Evolutionary conservation across 805 yeast species (phyloP).

Genomic region (Debaryomyces hansenii): DNA sequence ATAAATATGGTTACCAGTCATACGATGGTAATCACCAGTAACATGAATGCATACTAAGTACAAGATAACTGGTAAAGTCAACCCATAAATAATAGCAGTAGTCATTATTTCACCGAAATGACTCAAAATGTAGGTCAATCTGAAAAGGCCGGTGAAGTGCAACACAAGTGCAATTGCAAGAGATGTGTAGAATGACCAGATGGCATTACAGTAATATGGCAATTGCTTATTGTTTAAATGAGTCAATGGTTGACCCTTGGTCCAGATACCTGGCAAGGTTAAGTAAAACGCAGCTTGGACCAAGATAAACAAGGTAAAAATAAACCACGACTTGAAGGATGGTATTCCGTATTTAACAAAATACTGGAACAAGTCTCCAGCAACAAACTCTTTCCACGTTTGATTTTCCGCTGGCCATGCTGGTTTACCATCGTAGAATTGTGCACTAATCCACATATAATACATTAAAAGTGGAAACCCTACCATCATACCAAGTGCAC

Average conservation of each 20-base stretch:
- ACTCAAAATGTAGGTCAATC: constrained; percentile 72
- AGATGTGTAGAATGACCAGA: constrained; percentile 76
- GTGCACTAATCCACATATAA: constrained; percentile 93
- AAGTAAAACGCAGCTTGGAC: constrained; percentile 75
- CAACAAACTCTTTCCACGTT: constrained; percentile 50
- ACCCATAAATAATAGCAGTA: constrained; percentile 81
- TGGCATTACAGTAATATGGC: constrained; percentile 92
- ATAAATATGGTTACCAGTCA: constrained; percentile 89
- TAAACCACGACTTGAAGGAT: constrained; percentile 57
- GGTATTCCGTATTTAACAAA: constrained; percentile 60
- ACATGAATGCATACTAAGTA: constrained; percentile 67
- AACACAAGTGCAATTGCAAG: constrained; percentile 56
- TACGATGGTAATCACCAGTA: constrained; percentile 77
- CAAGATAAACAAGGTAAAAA: constrained; percentile 69
- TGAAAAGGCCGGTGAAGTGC: constrained; percentile 76
- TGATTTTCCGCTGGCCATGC: constrained; percentile 67
- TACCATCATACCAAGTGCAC: constrained; percentile 86
- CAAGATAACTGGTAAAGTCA: constrained; percentile 62
- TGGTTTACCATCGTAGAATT: constrained; percentile 70
- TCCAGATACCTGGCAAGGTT: constrained; percentile 89
- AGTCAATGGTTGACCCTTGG: constrained; percentile 88
- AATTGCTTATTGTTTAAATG: constrained; percentile 80
- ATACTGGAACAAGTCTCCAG: constrained; percentile 40
- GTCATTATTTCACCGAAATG: constrained; percentile 91
- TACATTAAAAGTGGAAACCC: constrained; percentile 94